These are phyloP conservation scores for Scutellaria barbata DNA, from an alignment of 257 asterid species.

Conservation along the genomic window DNA sequence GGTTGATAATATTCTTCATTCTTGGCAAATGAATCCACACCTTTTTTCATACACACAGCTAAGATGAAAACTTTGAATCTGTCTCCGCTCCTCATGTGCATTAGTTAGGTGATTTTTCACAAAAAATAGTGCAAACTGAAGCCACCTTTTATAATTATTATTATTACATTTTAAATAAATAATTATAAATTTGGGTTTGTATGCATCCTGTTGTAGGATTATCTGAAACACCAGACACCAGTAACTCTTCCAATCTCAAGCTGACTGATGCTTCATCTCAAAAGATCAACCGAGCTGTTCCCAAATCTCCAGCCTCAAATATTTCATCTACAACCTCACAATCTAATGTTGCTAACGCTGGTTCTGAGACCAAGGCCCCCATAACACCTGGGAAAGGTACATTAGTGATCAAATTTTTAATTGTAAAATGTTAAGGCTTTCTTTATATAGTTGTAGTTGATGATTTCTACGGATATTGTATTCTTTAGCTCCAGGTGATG, in stretches of 20 bases:
- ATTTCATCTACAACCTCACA: conserved; percentile 51
- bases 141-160: not conserved
- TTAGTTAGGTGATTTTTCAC: not conserved
- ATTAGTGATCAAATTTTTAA: not conserved
- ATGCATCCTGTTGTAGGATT: conserved; percentile 41
- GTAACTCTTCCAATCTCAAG: conserved; percentile 41
- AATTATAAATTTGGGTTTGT: not conserved
- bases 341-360: conserved; percentile 48
- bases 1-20: not conserved
- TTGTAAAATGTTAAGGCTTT: not conserved
- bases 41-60: not conserved
- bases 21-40: not conserved
- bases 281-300: conserved; percentile 52
- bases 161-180: not conserved
- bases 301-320: conserved; percentile 55
- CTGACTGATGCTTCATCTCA: conserved; percentile 49
- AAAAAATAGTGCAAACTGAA: not conserved
- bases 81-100: not conserved
- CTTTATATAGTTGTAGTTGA: not conserved
- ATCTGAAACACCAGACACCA: conserved; percentile 45
- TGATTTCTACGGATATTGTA: conserved; percentile 30
- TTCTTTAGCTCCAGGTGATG: conserved; percentile 60
- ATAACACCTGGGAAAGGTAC: conserved; percentile 67
- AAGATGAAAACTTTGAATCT: not conserved
- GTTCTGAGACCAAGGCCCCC: conserved; percentile 51